A percentile compares a stretch with the other conserved stretches of the same genome.
These are phyloP conservation scores for Lactarius hengduanensis DNA, from an alignment of 768 basidiomycete species.

Conservation along the genomic window DNA sequence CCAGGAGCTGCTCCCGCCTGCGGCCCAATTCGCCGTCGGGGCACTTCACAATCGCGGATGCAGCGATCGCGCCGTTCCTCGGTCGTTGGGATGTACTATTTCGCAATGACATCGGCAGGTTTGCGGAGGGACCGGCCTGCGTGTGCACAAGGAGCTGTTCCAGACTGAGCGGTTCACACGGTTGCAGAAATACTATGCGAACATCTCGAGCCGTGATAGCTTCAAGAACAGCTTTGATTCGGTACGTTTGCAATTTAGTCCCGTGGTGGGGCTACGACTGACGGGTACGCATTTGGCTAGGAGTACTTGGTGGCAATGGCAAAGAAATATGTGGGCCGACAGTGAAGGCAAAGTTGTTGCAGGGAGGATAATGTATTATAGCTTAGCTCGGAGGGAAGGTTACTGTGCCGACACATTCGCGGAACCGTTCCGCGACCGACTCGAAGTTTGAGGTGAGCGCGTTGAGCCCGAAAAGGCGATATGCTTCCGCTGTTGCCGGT, in stretches of 20 bases:
- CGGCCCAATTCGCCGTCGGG: conserved; percentile 40
- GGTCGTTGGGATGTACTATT: conserved; percentile 45
- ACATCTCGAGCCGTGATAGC: conserved; percentile 49
- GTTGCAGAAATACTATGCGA: conserved; percentile 45
- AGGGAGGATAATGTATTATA: background rate
- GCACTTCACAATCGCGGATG: conserved; percentile 59
- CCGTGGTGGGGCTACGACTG: background rate
- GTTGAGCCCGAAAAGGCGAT: too few species aligned
- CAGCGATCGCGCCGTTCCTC: conserved; percentile 55
- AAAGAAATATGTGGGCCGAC: background rate
- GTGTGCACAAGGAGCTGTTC: conserved; percentile 41
- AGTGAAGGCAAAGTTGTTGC: background rate
- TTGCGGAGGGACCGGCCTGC: conserved; percentile 39
- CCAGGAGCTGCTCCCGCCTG: conserved; percentile 47
- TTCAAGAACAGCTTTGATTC: conserved; percentile 50
- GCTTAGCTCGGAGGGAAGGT: background rate
- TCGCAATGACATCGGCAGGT: conserved; percentile 51
- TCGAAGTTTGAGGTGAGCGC: too few species aligned
- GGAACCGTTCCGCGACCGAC: too few species aligned
- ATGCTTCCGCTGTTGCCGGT: too few species aligned
- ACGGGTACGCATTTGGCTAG: background rate
- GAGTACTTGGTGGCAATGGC: background rate
- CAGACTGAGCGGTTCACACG: conserved; percentile 44
- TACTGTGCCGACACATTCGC: too few species aligned
- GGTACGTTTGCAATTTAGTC: conserved; percentile 37